Conservation (phyloP, 495 filamentous ascomycete species). For the Penicillium egyptiacum region DNA sequence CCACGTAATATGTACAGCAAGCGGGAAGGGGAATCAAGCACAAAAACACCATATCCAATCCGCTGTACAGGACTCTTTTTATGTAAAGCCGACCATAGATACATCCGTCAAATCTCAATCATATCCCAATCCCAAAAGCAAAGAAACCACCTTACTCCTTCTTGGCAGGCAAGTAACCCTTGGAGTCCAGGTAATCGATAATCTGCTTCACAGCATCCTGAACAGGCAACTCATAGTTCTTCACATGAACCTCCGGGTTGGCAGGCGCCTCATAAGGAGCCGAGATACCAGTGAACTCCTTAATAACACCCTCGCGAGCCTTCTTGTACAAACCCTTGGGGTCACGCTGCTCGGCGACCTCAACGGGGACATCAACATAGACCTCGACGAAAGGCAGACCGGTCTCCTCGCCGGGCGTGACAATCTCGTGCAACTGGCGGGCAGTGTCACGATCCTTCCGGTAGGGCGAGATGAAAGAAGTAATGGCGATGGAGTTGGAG, state of each 20-base stretch:
- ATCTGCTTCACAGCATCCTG: constrained; percentile 85
- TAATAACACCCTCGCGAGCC: constrained; percentile 86
- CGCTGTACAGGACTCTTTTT: constrained; percentile 16
- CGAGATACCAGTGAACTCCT: constrained; percentile 91
- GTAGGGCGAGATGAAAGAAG: constrained; percentile 97
- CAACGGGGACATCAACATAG: constrained; percentile 82
- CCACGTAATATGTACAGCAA: constrained; percentile 22
- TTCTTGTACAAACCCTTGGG: constrained; percentile 98
- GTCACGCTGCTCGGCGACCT: constrained; percentile 89
- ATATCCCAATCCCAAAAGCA: neutral
- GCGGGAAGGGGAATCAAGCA: constrained; percentile 19
- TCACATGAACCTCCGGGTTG: constrained; percentile 80
- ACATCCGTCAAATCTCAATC: neutral
- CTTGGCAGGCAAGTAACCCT: constrained; percentile 59
- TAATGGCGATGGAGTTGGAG: constrained; percentile 79
- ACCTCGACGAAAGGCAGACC: constrained; percentile 87
- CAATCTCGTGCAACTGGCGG: constrained; percentile 68
- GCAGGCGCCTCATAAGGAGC: constrained; percentile 92
- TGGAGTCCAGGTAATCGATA: constrained; percentile 69
- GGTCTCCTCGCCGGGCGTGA: constrained; percentile 49
- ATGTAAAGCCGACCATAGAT: constrained; percentile 10
- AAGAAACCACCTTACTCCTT: constrained; percentile 30
- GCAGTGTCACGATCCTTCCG: constrained; percentile 79
- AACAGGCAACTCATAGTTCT: constrained; percentile 71
- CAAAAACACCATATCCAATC: constrained; percentile 15